Conservation (phyloP, 2,329 filamentous ascomycete genomes). For the Fusarium subtropicale region DNA sequence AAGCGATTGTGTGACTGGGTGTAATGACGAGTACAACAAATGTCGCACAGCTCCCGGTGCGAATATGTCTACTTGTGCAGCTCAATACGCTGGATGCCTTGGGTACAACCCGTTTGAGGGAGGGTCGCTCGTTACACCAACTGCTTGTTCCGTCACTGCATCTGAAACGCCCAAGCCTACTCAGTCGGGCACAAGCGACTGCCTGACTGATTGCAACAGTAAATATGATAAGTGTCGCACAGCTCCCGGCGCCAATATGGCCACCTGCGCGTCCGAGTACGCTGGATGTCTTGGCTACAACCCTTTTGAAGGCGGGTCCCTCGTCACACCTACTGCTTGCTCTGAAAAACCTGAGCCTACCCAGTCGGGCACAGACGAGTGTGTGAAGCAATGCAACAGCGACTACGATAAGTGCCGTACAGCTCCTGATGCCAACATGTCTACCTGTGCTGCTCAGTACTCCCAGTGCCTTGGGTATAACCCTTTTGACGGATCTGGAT, state of each 20-base stretch:
- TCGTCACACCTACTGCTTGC: not conserved
- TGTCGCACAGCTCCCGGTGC: slow-evolving; percentile 10
- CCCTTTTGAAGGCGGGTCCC: slow-evolving; percentile 8
- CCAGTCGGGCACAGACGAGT: slow-evolving; percentile 4
- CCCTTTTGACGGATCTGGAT: slow-evolving; percentile 11
- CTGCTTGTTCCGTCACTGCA: not conserved
- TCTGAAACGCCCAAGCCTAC: not conserved
- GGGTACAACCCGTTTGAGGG: slow-evolving; percentile 15
- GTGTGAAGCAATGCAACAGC: not conserved
- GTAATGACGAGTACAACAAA: not conserved
- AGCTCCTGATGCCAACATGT: not conserved
- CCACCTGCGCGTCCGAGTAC: slow-evolving; percentile 3
- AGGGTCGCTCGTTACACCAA: slow-evolving; percentile 8
- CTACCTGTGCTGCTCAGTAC: slow-evolving; percentile 4
- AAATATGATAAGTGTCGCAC: slow-evolving; percentile 5
- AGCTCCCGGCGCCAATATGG: not conserved
- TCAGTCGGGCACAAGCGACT: slow-evolving; percentile 5
- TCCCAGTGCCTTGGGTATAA: slow-evolving; percentile 12
- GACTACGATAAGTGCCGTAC: slow-evolving; percentile 8
- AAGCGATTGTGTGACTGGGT: slow-evolving; percentile 3
- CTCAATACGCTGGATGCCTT: slow-evolving; percentile 9
- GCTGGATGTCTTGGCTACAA: slow-evolving; percentile 12
- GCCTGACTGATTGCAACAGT: not conserved
- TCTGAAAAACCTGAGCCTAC: not conserved
- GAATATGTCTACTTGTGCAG: slow-evolving; percentile 11